These are phyloP conservation scores for Neocatenulostroma microsporum DNA, from an alignment of 2,329 filamentous ascomycete genomes.

Conservation along the genomic window DNA sequence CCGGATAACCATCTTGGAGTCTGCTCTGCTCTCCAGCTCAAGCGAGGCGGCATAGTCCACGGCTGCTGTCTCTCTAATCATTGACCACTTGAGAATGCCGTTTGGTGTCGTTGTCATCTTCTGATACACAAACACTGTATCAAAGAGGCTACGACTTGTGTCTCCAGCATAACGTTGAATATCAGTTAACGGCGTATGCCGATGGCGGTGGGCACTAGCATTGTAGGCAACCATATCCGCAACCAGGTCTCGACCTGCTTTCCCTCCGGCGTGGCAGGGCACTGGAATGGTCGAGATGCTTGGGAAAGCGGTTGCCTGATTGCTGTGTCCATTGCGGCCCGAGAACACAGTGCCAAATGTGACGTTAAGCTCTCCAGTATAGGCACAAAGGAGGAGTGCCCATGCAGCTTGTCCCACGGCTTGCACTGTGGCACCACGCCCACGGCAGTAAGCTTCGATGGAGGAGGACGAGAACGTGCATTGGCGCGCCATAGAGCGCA, in stretches of 20 bases:
- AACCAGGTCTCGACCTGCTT: too few species aligned
- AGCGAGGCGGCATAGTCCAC: slow-evolving; percentile 75
- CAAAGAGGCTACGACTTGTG: slow-evolving; percentile 62
- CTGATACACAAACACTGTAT: slow-evolving; percentile 80
- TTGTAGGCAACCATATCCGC: slow-evolving; percentile 59
- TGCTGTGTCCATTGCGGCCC: slow-evolving; percentile 57
- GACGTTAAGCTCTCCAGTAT: slow-evolving; percentile 65
- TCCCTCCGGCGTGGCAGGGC: too few species aligned
- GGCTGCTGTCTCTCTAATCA: slow-evolving; percentile 57
- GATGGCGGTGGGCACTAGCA: slow-evolving; percentile 56
- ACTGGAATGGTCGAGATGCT: slow-evolving; percentile 77
- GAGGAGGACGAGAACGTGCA: slow-evolving; percentile 36
- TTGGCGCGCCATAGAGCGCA: slow-evolving; percentile 29
- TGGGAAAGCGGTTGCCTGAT: slow-evolving; percentile 59
- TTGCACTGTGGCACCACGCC: slow-evolving; percentile 63
- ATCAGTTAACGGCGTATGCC: slow-evolving; percentile 61
- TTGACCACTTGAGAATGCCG: slow-evolving; percentile 46
- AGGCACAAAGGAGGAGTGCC: slow-evolving; percentile 65
- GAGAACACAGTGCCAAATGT: slow-evolving; percentile 77
- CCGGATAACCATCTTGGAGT: slow-evolving; percentile 50
- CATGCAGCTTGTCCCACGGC: slow-evolving; percentile 69
- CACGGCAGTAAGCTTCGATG: slow-evolving; percentile 51
- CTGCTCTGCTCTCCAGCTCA: slow-evolving; percentile 57
- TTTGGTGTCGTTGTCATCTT: slow-evolving; percentile 37
- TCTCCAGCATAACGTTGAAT: slow-evolving; percentile 66